A percentile compares a stretch with the other conserved stretches of the same genome.
These are phyloP conservation scores for Berberis thunbergii DNA, from an alignment of 164 flowering plant genomes.

Conservation along the genomic window DNA sequence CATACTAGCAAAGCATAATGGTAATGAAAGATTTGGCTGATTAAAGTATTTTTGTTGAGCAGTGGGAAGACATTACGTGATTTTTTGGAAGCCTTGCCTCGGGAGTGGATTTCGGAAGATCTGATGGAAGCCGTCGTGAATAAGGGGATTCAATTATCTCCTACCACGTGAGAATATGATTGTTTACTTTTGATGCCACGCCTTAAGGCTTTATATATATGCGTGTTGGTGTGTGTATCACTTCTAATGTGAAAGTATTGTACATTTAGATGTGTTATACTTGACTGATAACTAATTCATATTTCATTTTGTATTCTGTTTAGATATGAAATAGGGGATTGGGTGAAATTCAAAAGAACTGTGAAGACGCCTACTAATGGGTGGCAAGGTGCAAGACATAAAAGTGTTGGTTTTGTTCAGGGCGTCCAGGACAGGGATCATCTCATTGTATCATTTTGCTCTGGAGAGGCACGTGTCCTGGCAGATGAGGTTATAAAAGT, in stretches of 20 bases:
- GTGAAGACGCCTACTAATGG: slow-evolving; percentile 71
- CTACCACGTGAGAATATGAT: slow-evolving; percentile 60
- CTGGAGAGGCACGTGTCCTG: slow-evolving; percentile 81
- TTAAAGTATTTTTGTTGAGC: slow-evolving; percentile 1
- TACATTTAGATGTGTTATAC: neutral
- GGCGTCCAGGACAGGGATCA: slow-evolving; percentile 58
- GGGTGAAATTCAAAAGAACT: slow-evolving; percentile 89
- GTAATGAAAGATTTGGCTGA: neutral
- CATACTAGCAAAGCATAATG: too few species aligned
- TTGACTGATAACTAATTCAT: slow-evolving; percentile 1
- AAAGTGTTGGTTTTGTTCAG: slow-evolving; percentile 96
- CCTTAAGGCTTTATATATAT: too few species aligned
- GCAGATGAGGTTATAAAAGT: slow-evolving; percentile 82
- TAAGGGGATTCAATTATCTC: slow-evolving; percentile 75
- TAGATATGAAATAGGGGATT: slow-evolving; percentile 88
- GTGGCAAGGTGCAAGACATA: slow-evolving; percentile 92
- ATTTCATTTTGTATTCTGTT: slow-evolving; percentile 6
- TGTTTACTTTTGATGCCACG: neutral
- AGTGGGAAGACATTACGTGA: slow-evolving; percentile 92
- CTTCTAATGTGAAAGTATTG: neutral
- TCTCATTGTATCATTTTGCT: slow-evolving; percentile 80
- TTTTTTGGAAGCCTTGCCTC: slow-evolving; percentile 84
- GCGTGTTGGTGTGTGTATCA: neutral
- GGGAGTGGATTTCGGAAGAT: slow-evolving; percentile 99
- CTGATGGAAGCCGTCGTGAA: slow-evolving; percentile 75